phyloP scores from a whole-genome alignment of 768 basidiomycete species.

The Mycena metata region DNA sequence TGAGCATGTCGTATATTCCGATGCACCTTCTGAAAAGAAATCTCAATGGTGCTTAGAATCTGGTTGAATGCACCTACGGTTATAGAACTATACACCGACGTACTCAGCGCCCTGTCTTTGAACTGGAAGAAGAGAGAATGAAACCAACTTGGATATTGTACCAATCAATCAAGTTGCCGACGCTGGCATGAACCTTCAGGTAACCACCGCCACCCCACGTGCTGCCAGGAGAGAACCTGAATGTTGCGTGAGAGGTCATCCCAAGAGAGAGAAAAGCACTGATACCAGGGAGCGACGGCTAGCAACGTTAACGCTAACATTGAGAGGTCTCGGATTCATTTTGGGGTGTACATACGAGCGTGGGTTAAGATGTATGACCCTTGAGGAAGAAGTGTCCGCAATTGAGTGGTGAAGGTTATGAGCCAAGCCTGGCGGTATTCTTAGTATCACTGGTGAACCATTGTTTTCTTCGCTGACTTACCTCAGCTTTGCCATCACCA shows the following conservation, averaged over 20 bases:
- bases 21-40: slow-evolving; percentile 55
- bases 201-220: slow-evolving; percentile 67
- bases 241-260: not conserved
- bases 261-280: not conserved
- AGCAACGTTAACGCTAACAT: not conserved
- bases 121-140: slow-evolving; percentile 37
- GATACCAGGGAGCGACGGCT: slow-evolving; percentile 60
- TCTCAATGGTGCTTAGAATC: not conserved
- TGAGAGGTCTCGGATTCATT: not conserved
- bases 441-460: slow-evolving; percentile 57
- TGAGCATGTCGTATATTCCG: slow-evolving; percentile 75
- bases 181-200: slow-evolving; percentile 62
- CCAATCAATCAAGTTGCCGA: slow-evolving; percentile 76
- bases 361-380: slow-evolving; percentile 67
- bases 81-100: slow-evolving; percentile 52
- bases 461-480: slow-evolving; percentile 11
- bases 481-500: slow-evolving; percentile 28
- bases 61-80: slow-evolving; percentile 40
- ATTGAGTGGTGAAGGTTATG: slow-evolving; percentile 64
- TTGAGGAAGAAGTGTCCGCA: slow-evolving; percentile 62
- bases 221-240: slow-evolving; percentile 57
- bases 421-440: slow-evolving; percentile 59
- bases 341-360: slow-evolving; percentile 58
- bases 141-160: slow-evolving; percentile 64
- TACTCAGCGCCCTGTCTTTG: slow-evolving; percentile 7